Evolutionary conservation across 1,284 basidiomycete species (phyloP).

Genomic region (Stereum hirsutum): DNA sequence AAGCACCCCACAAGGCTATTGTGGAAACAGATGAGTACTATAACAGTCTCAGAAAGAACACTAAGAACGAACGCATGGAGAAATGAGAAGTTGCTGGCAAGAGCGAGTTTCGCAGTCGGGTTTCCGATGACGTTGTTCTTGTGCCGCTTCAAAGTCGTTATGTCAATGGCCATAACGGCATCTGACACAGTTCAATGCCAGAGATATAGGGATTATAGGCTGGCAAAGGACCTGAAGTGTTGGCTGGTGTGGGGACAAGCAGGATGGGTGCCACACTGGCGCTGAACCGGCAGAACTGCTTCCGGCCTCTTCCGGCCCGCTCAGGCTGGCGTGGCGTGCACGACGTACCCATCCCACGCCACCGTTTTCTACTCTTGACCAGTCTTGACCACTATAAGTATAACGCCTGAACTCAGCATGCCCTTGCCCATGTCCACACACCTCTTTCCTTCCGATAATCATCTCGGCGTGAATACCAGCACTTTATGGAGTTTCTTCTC

Average conservation of each 20-base stretch:
- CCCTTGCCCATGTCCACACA: no score
- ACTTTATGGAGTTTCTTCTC: no score
- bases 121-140: slow-evolving; percentile 74
- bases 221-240: not conserved
- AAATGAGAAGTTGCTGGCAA: slow-evolving; percentile 50
- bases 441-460: no score
- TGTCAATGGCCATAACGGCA: slow-evolving; percentile 25
- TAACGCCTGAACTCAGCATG: no score
- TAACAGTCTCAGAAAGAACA: not conserved
- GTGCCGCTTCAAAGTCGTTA: slow-evolving; percentile 43
- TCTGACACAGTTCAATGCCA: no score
- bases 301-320: not conserved
- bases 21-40: not conserved
- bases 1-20: slow-evolving; percentile 49
- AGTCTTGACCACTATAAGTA: no score
- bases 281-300: not conserved
- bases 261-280: not conserved
- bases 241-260: no score
- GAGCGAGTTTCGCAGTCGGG: slow-evolving; percentile 51
- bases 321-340: not conserved
- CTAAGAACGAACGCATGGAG: not conserved
- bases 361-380: no score
- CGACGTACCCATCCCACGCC: no score
- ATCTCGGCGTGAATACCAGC: no score
- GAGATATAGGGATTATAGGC: no score